Conservation (phyloP, 805 yeast species). For the Vanderwaltozyma polyspora region DNA sequence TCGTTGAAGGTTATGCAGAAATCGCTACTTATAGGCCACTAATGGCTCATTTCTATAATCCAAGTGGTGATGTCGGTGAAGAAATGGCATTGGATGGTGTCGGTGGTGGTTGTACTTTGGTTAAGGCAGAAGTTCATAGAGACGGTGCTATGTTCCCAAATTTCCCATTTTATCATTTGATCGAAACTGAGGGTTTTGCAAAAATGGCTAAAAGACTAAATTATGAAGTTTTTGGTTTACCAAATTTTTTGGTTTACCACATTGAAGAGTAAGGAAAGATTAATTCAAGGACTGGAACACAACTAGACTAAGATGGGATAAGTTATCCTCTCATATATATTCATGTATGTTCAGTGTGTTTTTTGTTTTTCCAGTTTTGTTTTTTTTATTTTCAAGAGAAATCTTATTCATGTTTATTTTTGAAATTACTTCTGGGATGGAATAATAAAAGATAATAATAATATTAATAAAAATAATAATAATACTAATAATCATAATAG, state of each 20-base stretch:
- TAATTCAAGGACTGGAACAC: neutral
- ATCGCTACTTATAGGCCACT: constrained; percentile 88
- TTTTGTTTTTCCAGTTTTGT: no score
- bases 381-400: no score
- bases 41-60: constrained; percentile 81
- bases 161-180: constrained; percentile 91
- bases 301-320: no score
- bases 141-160: constrained; percentile 99
- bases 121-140: constrained; percentile 94
- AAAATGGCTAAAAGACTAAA: constrained; percentile 93
- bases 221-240: constrained; percentile 83
- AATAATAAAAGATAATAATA: no score
- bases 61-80: constrained; percentile 46
- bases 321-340: no score
- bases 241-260: constrained; percentile 75
- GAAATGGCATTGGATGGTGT: constrained; percentile 92
- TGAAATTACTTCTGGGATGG: no score
- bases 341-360: no score
- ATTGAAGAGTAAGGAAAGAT: constrained; percentile 1
- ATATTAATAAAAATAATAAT: no score
- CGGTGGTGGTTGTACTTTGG: constrained; percentile 94
- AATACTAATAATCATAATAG: no score
- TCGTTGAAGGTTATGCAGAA: constrained; percentile 90
- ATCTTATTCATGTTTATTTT: no score
- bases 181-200: constrained; percentile 98